These are phyloP conservation scores for Heliamphora ciliata DNA, from an alignment of 179 eudicot genomes.

Conservation along the genomic window DNA sequence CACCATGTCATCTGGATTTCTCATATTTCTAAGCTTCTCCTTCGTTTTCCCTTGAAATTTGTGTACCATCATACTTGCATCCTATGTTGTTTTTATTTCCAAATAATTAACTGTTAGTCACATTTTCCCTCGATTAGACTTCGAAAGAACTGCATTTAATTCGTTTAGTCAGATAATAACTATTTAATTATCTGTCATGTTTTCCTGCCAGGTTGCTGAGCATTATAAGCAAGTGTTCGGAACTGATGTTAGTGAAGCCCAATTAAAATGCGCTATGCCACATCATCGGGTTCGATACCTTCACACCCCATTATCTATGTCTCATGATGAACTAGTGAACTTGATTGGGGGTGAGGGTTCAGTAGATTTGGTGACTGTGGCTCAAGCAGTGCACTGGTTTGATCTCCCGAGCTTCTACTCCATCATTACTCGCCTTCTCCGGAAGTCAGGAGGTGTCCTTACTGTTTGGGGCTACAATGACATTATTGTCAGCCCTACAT, in stretches of 20 bases:
- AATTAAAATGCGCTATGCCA: slow-evolving; percentile 36
- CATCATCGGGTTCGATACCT: slow-evolving; percentile 33
- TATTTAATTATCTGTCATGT: too few species aligned
- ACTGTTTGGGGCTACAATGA: slow-evolving; percentile 55
- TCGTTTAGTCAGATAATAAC: not conserved
- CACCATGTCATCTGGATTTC: too few species aligned
- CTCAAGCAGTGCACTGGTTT: slow-evolving; percentile 58
- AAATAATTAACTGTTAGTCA: too few species aligned
- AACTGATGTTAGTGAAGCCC: slow-evolving; percentile 42
- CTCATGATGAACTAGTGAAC: slow-evolving; percentile 37
- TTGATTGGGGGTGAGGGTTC: slow-evolving; percentile 22
- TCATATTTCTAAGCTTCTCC: too few species aligned
- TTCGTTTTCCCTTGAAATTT: too few species aligned
- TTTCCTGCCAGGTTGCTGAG: slow-evolving; percentile 12
- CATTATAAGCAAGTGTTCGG: slow-evolving; percentile 36
- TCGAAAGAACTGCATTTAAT: not conserved
- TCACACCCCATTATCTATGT: slow-evolving; percentile 27
- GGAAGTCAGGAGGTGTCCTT: slow-evolving; percentile 40
- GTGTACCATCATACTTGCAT: too few species aligned
- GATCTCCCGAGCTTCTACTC: slow-evolving; percentile 43
- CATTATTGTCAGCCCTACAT: slow-evolving; percentile 22
- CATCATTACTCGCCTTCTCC: slow-evolving; percentile 25
- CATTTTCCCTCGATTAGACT: not conserved
- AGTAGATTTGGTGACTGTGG: slow-evolving; percentile 40
- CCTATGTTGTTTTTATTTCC: too few species aligned